A percentile compares a stretch with the other conserved stretches of the same genome.
Conservation (phyloP, 2,329 filamentous ascomycete species). For the Aspergillus sp. region DNA sequence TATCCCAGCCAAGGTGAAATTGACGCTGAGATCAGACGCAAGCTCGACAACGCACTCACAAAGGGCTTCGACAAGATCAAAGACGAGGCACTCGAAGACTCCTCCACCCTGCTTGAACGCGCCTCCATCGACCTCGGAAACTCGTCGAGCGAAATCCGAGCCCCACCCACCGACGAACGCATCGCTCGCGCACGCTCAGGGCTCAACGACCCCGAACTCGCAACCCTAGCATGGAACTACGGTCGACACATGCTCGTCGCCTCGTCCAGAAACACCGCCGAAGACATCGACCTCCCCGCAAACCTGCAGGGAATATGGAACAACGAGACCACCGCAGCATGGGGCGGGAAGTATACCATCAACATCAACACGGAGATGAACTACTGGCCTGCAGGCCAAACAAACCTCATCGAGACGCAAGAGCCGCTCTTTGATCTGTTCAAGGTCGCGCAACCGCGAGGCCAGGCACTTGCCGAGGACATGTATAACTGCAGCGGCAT, state of each 20-base stretch:
- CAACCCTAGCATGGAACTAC: slow-evolving; percentile 4
- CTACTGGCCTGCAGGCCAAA: slow-evolving; percentile 1
- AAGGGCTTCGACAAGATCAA: not conserved
- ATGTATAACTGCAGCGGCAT: slow-evolving; percentile 8
- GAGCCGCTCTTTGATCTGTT: slow-evolving; percentile 2
- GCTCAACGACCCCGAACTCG: not conserved
- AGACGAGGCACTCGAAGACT: not conserved
- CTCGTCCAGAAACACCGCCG: not conserved
- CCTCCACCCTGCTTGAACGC: not conserved
- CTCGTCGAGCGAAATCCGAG: not conserved
- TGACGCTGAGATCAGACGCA: not conserved
- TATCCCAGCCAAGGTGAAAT: not conserved
- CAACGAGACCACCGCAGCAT: slow-evolving; percentile 1
- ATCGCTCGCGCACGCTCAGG: not conserved
- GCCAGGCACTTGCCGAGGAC: not conserved
- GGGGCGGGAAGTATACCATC: slow-evolving; percentile 11
- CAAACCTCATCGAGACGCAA: slow-evolving; percentile 2
- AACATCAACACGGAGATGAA: slow-evolving; percentile 10
- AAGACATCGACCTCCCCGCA: not conserved
- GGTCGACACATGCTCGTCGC: slow-evolving; percentile 3
- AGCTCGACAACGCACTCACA: not conserved
- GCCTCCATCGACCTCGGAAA: not conserved
- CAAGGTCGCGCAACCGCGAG: not conserved
- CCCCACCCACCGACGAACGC: slow-evolving; percentile 3
- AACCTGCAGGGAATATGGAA: slow-evolving; percentile 10